A percentile compares a stretch with the other conserved stretches of the same genome.
Conservation (phyloP, 176 grass and related monocot species). For the Rhynchospora tenuis region DNA sequence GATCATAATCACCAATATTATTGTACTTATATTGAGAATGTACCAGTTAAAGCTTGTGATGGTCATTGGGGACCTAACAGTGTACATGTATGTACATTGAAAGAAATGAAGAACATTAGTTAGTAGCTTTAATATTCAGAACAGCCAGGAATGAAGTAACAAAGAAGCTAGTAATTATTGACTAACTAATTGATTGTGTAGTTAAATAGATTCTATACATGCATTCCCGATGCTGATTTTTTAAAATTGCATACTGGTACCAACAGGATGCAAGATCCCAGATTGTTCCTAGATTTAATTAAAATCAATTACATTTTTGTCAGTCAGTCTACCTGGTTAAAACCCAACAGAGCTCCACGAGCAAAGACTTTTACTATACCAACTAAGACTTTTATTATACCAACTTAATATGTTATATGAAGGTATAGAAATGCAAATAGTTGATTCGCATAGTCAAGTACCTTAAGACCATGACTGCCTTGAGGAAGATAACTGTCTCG, state of each 20-base stretch:
- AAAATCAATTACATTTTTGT: background rate
- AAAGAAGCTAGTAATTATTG: background rate
- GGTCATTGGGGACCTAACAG: background rate
- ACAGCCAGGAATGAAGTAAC: too few relatives aligned
- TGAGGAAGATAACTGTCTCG: constrained; percentile 99
- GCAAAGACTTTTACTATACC: constrained; percentile 7
- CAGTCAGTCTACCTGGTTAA: background rate
- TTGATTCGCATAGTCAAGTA: constrained; percentile 12
- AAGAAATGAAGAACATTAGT: background rate
- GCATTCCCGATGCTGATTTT: background rate
- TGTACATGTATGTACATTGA: background rate
- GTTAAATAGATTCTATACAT: background rate
- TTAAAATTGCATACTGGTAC: background rate
- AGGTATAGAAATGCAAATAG: background rate
- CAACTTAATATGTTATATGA: constrained; percentile 9
- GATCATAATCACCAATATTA: constrained; percentile 18
- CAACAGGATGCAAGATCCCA: background rate
- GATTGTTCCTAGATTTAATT: background rate
- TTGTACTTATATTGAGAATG: background rate
- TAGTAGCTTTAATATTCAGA: background rate
- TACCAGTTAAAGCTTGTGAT: constrained; percentile 1
- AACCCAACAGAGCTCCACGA: background rate
- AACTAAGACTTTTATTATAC: constrained; percentile 18
- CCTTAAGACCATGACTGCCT: constrained; percentile 98
- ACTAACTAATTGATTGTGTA: background rate